Evolutionary conservation across 176 grass and related monocot species (phyloP), one percentile per base, ranked within the genome.

Genomic region (Avena insularis): DNA sequence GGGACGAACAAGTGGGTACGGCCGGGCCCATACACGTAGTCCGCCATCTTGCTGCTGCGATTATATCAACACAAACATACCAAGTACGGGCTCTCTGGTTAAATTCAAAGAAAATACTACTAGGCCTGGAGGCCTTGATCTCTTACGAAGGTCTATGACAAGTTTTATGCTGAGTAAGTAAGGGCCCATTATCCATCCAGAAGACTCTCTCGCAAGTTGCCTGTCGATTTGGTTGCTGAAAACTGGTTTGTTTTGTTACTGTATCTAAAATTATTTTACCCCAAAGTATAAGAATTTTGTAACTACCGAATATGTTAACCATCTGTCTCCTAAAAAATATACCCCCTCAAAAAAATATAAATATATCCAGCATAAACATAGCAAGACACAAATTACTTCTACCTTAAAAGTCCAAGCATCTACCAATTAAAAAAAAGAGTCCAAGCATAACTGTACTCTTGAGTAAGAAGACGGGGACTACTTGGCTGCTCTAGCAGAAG

Each of bases 1-100:
- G 97, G 97, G 3, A 99, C 97, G 59, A 99, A 99, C 48, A 99
- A 92, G 77, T 99, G 94, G 80, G 86, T 99, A 72, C 89, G 93
- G 1, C 97, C 97, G 6, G 97, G 94, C 90, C 92, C 94, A 82
- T 96, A 89, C 75, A 96, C 81, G 80, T 96, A 96, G 29, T 99
- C 97, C 1, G 64, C 64, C 97, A 99, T 99, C 40, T 51, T 51
- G 63, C 84, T 85, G 77, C 63, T 48, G 6, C 10, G 50, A 23
- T 43, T 43, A 6, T 43, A 8, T 43, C 0, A 49, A 49, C 7
- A n/a, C 9, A 31, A 17, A 54, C 33, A 33, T 33, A 33, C 0
- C 46, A 49, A 0, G 2, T 16, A 40, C 9, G 48, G 25, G 75
- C 51, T 57, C 50, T 12, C 2, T 8, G 16, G 51, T 51, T 75